phyloP scores from a whole-genome alignment of 805 yeast genomes.

The Priceomyces melissophilus region DNA sequence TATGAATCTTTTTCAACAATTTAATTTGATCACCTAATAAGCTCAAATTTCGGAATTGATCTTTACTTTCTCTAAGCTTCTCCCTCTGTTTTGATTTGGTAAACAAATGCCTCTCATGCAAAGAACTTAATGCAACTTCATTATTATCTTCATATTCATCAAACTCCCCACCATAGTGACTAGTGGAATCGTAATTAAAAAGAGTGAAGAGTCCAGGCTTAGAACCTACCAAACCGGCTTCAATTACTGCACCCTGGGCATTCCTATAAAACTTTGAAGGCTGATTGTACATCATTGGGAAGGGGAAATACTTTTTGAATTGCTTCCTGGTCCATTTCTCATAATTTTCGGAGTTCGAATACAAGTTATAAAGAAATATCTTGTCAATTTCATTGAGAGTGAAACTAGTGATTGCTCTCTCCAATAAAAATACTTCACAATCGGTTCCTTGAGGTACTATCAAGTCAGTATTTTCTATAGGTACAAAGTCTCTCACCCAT shows the following conservation, averaged over 20 bases:
- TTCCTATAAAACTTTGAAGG: constrained; percentile 46
- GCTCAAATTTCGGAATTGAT: constrained; percentile 29
- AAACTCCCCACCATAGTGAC: constrained; percentile 13
- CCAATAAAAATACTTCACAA: constrained; percentile 6
- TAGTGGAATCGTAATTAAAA: constrained; percentile 10
- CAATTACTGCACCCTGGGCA: constrained; percentile 32
- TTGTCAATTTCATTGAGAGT: constrained; percentile 39
- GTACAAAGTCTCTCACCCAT: not conserved
- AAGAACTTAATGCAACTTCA: constrained; percentile 29
- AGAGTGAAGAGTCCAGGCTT: constrained; percentile 29
- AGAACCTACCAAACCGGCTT: constrained; percentile 27
- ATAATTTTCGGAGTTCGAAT: constrained; percentile 55
- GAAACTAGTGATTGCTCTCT: constrained; percentile 30
- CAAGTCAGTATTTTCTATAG: not conserved
- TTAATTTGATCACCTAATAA: constrained; percentile 20
- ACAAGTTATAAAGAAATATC: constrained; percentile 57
- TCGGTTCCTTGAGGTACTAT: constrained; percentile 4
- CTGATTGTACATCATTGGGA: constrained; percentile 72
- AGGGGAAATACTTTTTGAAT: constrained; percentile 54
- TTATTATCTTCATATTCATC: constrained; percentile 19
- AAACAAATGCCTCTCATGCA: constrained; percentile 36
- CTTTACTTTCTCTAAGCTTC: constrained; percentile 28
- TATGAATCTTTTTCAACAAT: constrained; percentile 13
- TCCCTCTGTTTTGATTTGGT: constrained; percentile 30
- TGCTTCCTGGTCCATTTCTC: constrained; percentile 55